Conservation (phyloP, 306 rosid genomes). For the Pachyrhizus erosus region DNA sequence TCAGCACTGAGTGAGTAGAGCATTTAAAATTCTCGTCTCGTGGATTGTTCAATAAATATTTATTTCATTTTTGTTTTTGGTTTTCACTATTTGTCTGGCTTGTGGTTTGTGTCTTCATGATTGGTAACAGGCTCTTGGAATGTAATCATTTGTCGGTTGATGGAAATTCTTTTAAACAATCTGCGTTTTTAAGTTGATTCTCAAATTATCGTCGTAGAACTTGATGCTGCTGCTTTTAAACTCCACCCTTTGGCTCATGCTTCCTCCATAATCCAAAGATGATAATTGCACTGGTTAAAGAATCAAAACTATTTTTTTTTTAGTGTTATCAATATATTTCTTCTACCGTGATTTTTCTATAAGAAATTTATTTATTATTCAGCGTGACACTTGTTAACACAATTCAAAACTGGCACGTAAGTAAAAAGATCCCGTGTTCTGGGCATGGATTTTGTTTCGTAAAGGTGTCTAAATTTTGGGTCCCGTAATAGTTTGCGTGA, state of each 20-base stretch:
- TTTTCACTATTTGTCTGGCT: background rate
- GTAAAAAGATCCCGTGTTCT: background rate
- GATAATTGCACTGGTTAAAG: background rate
- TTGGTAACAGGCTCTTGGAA: background rate
- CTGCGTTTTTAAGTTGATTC: background rate
- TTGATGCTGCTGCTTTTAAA: background rate
- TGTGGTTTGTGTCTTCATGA: background rate
- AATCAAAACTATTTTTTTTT: background rate
- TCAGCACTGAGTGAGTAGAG: slow-evolving; percentile 10
- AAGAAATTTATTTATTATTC: too few relatives aligned
- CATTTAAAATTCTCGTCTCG: background rate
- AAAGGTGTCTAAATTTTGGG: slow-evolving; percentile 1
- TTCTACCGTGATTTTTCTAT: background rate
- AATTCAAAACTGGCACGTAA: background rate
- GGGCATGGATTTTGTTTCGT: background rate
- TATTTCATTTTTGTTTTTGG: background rate
- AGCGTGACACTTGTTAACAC: too few relatives aligned
- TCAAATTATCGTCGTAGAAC: background rate
- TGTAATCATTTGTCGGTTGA: background rate
- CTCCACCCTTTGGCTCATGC: background rate
- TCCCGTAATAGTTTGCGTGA: background rate
- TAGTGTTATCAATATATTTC: background rate
- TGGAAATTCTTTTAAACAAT: background rate
- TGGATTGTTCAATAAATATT: background rate
- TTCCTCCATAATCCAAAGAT: background rate